A percentile compares a stretch with the other conserved stretches of the same genome.
These are phyloP conservation scores for Leptodontidium sp. DNA, from an alignment of 2,329 filamentous ascomycete genomes.

Conservation along the genomic window DNA sequence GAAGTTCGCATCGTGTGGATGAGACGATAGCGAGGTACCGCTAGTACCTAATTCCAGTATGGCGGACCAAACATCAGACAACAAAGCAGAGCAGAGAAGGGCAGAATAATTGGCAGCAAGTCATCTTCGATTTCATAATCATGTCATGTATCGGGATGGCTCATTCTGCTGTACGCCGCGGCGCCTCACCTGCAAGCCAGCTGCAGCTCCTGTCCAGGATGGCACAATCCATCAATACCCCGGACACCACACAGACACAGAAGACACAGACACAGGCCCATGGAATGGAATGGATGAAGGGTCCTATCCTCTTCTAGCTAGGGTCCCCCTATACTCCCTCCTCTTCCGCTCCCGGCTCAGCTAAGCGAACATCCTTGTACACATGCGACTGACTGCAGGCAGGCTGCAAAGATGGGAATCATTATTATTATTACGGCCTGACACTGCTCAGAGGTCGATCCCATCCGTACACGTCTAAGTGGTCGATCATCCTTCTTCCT, in stretches of 20 bases:
- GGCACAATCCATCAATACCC: background rate
- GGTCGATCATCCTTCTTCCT: slow-evolving; percentile 15
- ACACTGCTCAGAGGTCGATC: slow-evolving; percentile 5
- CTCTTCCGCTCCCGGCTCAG: background rate
- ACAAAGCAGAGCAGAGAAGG: background rate
- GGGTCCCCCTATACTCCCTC: background rate
- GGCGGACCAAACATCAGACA: background rate
- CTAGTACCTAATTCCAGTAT: background rate
- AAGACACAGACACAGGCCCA: slow-evolving; percentile 5
- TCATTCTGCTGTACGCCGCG: slow-evolving; percentile 14
- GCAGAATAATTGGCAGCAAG: background rate
- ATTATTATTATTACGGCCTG: slow-evolving; percentile 17
- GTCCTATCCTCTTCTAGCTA: background rate
- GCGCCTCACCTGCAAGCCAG: background rate
- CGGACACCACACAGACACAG: slow-evolving; percentile 4
- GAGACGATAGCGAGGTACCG: background rate
- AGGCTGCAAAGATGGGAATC: slow-evolving; percentile 4
- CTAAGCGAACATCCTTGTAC: slow-evolving; percentile 17
- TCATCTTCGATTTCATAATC: slow-evolving; percentile 6
- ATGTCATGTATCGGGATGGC: slow-evolving; percentile 24
- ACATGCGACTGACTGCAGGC: background rate
- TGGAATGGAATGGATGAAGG: background rate
- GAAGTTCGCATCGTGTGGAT: background rate
- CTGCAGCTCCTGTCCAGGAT: background rate
- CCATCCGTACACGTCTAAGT: slow-evolving; percentile 6